Evolutionary conservation across 108 stramenopile genomes (phyloP).

Genomic region (Nitzschia sp.): DNA sequence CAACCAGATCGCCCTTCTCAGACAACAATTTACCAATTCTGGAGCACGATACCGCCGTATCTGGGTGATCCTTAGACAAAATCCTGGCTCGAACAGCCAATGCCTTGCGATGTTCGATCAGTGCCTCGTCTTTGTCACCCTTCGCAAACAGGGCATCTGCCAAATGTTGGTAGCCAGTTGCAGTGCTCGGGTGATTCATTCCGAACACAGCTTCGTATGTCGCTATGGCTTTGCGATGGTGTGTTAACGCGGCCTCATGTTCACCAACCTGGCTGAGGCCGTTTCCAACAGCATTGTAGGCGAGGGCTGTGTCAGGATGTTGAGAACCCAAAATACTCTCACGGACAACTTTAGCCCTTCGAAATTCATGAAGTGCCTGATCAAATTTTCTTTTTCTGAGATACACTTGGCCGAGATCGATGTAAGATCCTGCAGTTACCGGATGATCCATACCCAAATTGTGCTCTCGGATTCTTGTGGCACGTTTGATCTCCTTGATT

Average conservation of each 20-base stretch:
- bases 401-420: slow-evolving; percentile 33
- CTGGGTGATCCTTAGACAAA: slow-evolving; percentile 33
- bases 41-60: slow-evolving; percentile 23
- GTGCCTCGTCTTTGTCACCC: slow-evolving; percentile 31
- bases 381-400: slow-evolving; percentile 22
- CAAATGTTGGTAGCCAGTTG: slow-evolving; percentile 19
- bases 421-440: slow-evolving; percentile 26
- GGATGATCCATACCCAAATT: slow-evolving; percentile 32
- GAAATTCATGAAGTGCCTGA: slow-evolving; percentile 30
- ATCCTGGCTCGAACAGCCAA: slow-evolving; percentile 27
- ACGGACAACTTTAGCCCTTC: slow-evolving; percentile 30
- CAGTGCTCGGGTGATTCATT: slow-evolving; percentile 33
- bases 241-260: slow-evolving; percentile 21
- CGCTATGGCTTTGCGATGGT: slow-evolving; percentile 26
- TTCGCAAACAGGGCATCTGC: slow-evolving; percentile 25
- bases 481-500: slow-evolving; percentile 26
- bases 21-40: slow-evolving; percentile 29
- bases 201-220: slow-evolving; percentile 31
- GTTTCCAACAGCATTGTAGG: slow-evolving; percentile 26
- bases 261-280: slow-evolving; percentile 22
- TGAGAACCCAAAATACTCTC: slow-evolving; percentile 29
- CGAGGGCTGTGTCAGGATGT: slow-evolving; percentile 35
- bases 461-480: slow-evolving; percentile 28
- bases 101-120: slow-evolving; percentile 34
- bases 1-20: slow-evolving; percentile 22